phyloP scores from a whole-genome alignment of 2,329 filamentous ascomycete species.

The Fusarium beomiforme region DNA sequence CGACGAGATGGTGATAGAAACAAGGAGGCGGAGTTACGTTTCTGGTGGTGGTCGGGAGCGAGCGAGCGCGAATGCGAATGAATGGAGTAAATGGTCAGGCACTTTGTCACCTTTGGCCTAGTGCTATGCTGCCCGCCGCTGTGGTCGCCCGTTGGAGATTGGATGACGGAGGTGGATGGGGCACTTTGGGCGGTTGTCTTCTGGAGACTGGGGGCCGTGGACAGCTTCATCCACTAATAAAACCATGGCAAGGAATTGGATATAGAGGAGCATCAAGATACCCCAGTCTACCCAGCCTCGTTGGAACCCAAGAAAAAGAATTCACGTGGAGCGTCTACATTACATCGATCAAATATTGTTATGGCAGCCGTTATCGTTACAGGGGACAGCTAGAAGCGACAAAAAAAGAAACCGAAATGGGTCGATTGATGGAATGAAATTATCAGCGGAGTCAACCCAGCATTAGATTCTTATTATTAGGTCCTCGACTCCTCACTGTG shows the following conservation, averaged over 20 bases:
- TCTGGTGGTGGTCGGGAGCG: slow-evolving; percentile 26
- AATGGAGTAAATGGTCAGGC: slow-evolving; percentile 28
- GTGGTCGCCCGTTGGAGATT: slow-evolving; percentile 32
- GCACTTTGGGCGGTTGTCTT: slow-evolving; percentile 5
- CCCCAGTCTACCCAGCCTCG: slow-evolving; percentile 28
- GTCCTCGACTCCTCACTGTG: slow-evolving; percentile 1
- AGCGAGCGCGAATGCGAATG: slow-evolving; percentile 19
- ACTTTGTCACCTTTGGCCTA: slow-evolving; percentile 27
- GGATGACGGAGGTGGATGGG: slow-evolving; percentile 34
- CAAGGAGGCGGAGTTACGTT: slow-evolving; percentile 20
- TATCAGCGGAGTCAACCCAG: slow-evolving; percentile 26
- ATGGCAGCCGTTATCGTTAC: neutral
- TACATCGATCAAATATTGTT: neutral
- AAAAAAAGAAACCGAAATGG: slow-evolving; percentile 1
- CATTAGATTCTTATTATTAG: slow-evolving; percentile 4
- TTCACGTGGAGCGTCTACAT: neutral
- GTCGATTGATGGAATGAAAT: slow-evolving; percentile 20
- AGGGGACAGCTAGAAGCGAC: neutral
- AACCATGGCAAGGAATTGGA: slow-evolving; percentile 8
- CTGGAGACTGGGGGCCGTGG: neutral
- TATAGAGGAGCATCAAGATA: slow-evolving; percentile 13
- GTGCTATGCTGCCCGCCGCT: slow-evolving; percentile 5
- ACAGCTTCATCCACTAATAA: slow-evolving; percentile 1
- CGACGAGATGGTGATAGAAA: slow-evolving; percentile 30
- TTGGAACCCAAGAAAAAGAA: slow-evolving; percentile 4